These are phyloP conservation scores for Marvania coccoides DNA, from an alignment of 139 green algal species.

Conservation along the genomic window DNA sequence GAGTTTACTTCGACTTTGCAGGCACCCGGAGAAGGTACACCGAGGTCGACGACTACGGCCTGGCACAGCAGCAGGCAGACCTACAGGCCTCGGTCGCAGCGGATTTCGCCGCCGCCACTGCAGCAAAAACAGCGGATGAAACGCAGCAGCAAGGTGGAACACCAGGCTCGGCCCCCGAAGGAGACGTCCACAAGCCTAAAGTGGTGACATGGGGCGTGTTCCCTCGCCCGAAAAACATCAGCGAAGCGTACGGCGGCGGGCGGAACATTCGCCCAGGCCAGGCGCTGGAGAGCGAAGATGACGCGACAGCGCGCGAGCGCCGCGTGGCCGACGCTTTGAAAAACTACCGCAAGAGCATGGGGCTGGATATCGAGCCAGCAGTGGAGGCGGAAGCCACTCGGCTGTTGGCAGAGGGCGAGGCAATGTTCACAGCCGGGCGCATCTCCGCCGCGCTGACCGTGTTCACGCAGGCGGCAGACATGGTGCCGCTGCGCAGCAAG, in stretches of 20 bases:
- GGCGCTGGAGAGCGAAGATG: conserved; percentile 43
- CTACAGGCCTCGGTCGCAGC: conserved; percentile 2
- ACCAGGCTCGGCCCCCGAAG: conserved; percentile 14
- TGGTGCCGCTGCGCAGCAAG: conserved; percentile 23
- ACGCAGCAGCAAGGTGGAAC: not conserved
- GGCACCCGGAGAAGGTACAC: conserved; percentile 1
- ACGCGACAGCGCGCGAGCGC: conserved; percentile 15
- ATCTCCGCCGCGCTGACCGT: conserved; percentile 27
- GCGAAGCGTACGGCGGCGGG: conserved; percentile 60
- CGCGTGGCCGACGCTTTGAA: conserved; percentile 8
- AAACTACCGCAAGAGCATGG: conserved; percentile 22
- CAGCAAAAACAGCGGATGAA: not conserved
- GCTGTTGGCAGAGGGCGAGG: conserved; percentile 32
- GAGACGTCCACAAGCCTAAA: conserved; percentile 38
- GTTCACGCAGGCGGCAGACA: conserved; percentile 19
- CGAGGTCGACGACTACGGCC: not conserved
- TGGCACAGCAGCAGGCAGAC: conserved; percentile 6
- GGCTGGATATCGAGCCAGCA: conserved; percentile 47
- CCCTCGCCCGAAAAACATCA: conserved; percentile 76
- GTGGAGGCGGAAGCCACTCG: conserved; percentile 24
- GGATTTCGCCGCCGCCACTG: not conserved
- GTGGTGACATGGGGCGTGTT: conserved; percentile 79
- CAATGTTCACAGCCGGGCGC: conserved; percentile 31
- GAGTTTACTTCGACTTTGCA: too few species aligned
- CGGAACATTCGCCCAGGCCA: conserved; percentile 71